These are phyloP conservation scores for Candida nemodendra DNA, from an alignment of 805 yeast species.

Conservation along the genomic window DNA sequence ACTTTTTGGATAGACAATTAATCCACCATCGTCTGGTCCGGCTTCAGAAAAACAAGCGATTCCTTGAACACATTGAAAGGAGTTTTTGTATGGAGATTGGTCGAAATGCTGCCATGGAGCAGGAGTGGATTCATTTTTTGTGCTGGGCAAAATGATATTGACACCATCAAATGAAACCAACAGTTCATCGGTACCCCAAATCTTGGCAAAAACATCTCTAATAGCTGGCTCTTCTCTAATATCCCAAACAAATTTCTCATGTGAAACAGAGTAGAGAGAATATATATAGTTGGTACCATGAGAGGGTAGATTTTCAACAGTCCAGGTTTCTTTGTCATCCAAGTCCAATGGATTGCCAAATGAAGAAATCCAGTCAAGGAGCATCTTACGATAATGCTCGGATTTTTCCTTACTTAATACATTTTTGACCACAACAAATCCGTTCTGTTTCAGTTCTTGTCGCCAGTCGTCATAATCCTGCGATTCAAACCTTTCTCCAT, in stretches of 20 bases:
- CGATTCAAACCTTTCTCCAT: neutral
- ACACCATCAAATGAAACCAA: conserved; percentile 31
- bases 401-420: conserved; percentile 26
- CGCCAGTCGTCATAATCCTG: conserved; percentile 24
- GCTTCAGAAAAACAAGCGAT: conserved; percentile 22
- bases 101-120: conserved; percentile 23
- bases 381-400: conserved; percentile 13
- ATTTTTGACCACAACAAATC: conserved; percentile 28
- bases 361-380: conserved; percentile 21
- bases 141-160: conserved; percentile 26
- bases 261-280: conserved; percentile 20
- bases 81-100: conserved; percentile 29
- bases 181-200: conserved; percentile 32
- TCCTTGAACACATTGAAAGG: conserved; percentile 32
- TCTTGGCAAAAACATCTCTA: conserved; percentile 22
- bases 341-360: conserved; percentile 20
- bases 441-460: conserved; percentile 26
- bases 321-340: conserved; percentile 27
- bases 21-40: conserved; percentile 29
- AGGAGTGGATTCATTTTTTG: conserved; percentile 9
- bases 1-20: conserved; percentile 28
- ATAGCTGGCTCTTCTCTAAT: conserved; percentile 27
- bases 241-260: conserved; percentile 33
- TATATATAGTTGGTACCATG: conserved; percentile 15
- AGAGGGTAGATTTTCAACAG: conserved; percentile 25